These are phyloP conservation scores for Globisporangium echinulatum DNA, from an alignment of 352 stramenopile genomes.

Conservation along the genomic window DNA sequence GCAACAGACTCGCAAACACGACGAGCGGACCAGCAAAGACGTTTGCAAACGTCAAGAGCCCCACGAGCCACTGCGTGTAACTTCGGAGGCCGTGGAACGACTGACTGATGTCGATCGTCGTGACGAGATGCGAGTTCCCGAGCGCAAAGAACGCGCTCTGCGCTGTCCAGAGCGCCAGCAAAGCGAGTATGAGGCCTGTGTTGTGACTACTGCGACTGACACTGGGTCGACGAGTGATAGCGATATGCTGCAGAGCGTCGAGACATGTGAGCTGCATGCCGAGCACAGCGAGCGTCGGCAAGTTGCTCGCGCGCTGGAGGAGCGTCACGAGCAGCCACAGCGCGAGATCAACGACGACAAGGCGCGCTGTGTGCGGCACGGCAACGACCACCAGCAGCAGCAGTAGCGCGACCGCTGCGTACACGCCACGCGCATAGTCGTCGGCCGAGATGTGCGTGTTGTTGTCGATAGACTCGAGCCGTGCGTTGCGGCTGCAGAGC, in stretches of 20 bases:
- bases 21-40: conserved; percentile 73
- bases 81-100: conserved; percentile 72
- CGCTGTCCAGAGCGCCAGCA: conserved; percentile 39
- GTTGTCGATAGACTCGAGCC: conserved; percentile 1
- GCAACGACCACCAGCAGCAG: conserved; percentile 11
- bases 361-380: conserved; percentile 5
- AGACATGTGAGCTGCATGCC: conserved; percentile 35
- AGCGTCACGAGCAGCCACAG: conserved; percentile 56
- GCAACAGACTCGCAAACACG: conserved; percentile 35
- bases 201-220: neutral
- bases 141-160: conserved; percentile 79
- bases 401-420: conserved; percentile 14
- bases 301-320: conserved; percentile 51
- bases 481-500: conserved; percentile 11
- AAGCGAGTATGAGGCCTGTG: conserved; percentile 12
- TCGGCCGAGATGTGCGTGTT: conserved; percentile 13
- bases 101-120: conserved; percentile 86
- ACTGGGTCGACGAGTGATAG: neutral
- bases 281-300: conserved; percentile 53
- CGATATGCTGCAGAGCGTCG: conserved; percentile 15
- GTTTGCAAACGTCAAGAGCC: conserved; percentile 63
- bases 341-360: conserved; percentile 32
- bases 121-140: conserved; percentile 86
- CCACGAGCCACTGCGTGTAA: conserved; percentile 83
- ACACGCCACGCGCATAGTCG: conserved; percentile 43